These are phyloP conservation scores for Arthonia radiata DNA, from an alignment of 495 filamentous ascomycete genomes.

Conservation along the genomic window DNA sequence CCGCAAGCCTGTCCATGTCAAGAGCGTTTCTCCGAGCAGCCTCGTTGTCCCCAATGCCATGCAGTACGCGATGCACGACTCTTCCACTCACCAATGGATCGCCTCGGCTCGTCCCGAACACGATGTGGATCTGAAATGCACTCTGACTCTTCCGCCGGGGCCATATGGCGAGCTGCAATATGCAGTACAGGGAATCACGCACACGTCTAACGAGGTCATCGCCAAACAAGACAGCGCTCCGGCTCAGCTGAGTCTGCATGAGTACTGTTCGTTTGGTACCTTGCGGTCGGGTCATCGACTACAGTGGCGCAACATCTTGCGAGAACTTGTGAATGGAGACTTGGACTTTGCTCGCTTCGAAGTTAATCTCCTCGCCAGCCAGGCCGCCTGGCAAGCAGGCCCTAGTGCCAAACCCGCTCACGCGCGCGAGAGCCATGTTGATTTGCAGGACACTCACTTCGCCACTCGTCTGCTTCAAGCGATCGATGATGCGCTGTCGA, in stretches of 20 bases:
- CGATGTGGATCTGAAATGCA: too few species aligned
- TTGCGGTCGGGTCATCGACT: slow-evolving; percentile 22
- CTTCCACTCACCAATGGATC: too few species aligned
- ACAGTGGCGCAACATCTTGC: slow-evolving; percentile 30
- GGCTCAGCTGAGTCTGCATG: slow-evolving; percentile 18
- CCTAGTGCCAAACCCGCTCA: slow-evolving; percentile 4
- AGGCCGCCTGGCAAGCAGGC: slow-evolving; percentile 25
- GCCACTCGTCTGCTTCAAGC: slow-evolving; percentile 5
- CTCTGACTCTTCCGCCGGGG: too few species aligned
- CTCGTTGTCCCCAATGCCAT: too few species aligned
- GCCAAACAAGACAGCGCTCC: slow-evolving; percentile 19
- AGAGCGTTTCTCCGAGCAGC: too few species aligned
- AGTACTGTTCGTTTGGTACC: slow-evolving; percentile 23
- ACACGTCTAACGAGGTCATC: slow-evolving; percentile 7
- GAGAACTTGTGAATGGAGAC: slow-evolving; percentile 21
- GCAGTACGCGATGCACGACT: too few species aligned
- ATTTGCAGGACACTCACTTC: slow-evolving; percentile 12
- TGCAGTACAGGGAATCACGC: too few species aligned
- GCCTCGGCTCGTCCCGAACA: too few species aligned
- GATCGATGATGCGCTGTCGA: slow-evolving; percentile 8
- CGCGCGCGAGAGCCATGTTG: slow-evolving; percentile 9
- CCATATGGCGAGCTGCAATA: too few species aligned
- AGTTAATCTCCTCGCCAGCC: slow-evolving; percentile 20
- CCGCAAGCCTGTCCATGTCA: too few species aligned
- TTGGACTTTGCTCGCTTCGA: slow-evolving; percentile 22